A percentile compares a stretch with the other conserved stretches of the same genome.
Conservation (phyloP, 2,329 filamentous ascomycete genomes). For the Penicillium sp. region DNA sequence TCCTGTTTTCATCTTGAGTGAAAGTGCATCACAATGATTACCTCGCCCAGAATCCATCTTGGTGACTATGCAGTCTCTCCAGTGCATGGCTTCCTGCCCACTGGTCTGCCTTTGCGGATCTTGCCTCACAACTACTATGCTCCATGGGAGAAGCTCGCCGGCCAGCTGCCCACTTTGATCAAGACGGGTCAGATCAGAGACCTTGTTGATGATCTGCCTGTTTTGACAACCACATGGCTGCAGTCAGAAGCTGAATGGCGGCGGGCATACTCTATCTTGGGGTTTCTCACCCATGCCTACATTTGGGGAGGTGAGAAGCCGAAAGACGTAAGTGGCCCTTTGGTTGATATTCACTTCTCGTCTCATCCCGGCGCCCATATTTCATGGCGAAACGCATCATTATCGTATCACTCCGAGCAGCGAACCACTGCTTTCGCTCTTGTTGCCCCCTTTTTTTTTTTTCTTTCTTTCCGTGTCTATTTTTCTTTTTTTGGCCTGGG, state of each 20-base stretch:
- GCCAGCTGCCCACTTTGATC: conserved; percentile 72
- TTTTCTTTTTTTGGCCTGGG: not conserved
- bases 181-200: conserved; percentile 67
- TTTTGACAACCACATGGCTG: conserved; percentile 71
- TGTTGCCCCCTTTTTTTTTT: not conserved
- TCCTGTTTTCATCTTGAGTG: not conserved
- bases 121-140: conserved; percentile 81
- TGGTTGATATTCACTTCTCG: not conserved
- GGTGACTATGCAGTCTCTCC: conserved; percentile 60
- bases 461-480: no score
- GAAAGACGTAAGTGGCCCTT: conserved; percentile 49
- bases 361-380: not conserved
- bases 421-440: no score
- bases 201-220: conserved; percentile 68
- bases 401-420: no score
- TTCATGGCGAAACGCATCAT: no score
- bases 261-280: conserved; percentile 69
- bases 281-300: conserved; percentile 72
- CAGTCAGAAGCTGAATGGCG: conserved; percentile 80
- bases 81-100: conserved; percentile 73
- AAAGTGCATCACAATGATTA: conserved; percentile 18
- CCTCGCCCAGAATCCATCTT: conserved; percentile 38
- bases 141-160: conserved; percentile 77
- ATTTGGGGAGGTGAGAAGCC: conserved; percentile 75
- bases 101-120: conserved; percentile 64